Conservation (phyloP, 139 green algal species). For the Microglena sp. region DNA sequence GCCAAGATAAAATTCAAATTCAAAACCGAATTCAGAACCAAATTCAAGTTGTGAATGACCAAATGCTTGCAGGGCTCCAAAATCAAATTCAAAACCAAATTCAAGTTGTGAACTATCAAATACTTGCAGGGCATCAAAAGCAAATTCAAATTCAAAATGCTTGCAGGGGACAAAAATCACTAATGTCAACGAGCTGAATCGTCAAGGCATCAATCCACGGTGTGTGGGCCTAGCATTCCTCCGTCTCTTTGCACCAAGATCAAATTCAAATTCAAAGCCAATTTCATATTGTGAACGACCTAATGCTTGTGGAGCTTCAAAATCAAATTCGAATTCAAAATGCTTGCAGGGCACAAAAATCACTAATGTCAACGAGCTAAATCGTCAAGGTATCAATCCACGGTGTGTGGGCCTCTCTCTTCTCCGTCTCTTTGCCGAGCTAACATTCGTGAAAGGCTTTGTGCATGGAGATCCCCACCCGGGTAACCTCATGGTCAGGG, state of each 20-base stretch:
- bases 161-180: no score
- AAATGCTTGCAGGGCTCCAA: slow-evolving; percentile 9
- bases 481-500: slow-evolving; percentile 45
- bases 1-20: no score
- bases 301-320: slow-evolving; percentile 8
- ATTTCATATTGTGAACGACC: no score
- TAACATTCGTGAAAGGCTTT: slow-evolving; percentile 68
- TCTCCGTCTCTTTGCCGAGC: slow-evolving; percentile 70
- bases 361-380: slow-evolving; percentile 41
- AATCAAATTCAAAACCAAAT: no score
- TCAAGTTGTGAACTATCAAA: no score
- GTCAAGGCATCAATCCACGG: slow-evolving; percentile 29
- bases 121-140: slow-evolving; percentile 12
- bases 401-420: slow-evolving; percentile 58
- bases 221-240: slow-evolving; percentile 64
- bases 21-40: no score
- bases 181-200: slow-evolving; percentile 36
- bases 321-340: no score
- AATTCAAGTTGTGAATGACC: no score
- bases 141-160: no score
- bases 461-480: slow-evolving; percentile 55
- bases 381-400: slow-evolving; percentile 29
- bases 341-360: no score
- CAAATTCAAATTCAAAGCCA: no score
- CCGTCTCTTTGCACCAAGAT: slow-evolving; percentile 70